Evolutionary conservation across 495 filamentous ascomycete species (phyloP), one percentile per base, ranked within the genome.

Genomic region (Pyrenopolyporus hunteri): DNA sequence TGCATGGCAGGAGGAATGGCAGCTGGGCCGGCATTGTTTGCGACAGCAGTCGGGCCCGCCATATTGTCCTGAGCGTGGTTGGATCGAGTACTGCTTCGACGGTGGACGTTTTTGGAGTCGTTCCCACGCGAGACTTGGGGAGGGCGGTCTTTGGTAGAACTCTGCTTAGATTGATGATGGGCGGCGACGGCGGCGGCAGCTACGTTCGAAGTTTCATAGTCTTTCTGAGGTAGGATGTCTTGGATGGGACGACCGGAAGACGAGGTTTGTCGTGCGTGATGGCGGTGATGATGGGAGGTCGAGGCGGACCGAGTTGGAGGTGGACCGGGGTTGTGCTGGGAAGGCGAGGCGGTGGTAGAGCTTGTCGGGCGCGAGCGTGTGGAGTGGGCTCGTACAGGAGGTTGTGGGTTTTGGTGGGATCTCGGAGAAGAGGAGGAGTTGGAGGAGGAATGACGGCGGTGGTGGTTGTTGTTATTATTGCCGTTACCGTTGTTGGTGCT

Each of bases 21-120:
- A 46, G 79, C 71, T 48, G 81, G 76, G 60, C 76, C 76, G 36
- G 69, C 74, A 50, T 74, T 78, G 59, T 77, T 78, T 25, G 77
- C 76, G 29, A 74, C 76, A 42, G 79, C 74, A 16, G 77, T 70
- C 43, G 79, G 73, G 31, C 74, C 70, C 26, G 82, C 73, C 79
- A 85, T 85, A 36, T 90, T 84, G 63, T 64, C 59, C 42, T 55
- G 56, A 17, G 25, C 31, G 35, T 71, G 63, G 9, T 56, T 66
- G 55, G 70, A 72, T 42, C 70, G 65, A 20, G 57, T 66, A 50
- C 76, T 79, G 71, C 69, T 72, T 56, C 78, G 73, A 32, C 78
- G 76, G 54, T 76, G 74, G 43, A 76, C 67, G 46, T 70, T 71
- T 66, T 78, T 76, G 44, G 76, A 52, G 33, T 79, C 78, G 60